Base-by-base conservation (phyloP, 768 basidiomycete species). In the Tricholoma furcatifolium region DNA sequence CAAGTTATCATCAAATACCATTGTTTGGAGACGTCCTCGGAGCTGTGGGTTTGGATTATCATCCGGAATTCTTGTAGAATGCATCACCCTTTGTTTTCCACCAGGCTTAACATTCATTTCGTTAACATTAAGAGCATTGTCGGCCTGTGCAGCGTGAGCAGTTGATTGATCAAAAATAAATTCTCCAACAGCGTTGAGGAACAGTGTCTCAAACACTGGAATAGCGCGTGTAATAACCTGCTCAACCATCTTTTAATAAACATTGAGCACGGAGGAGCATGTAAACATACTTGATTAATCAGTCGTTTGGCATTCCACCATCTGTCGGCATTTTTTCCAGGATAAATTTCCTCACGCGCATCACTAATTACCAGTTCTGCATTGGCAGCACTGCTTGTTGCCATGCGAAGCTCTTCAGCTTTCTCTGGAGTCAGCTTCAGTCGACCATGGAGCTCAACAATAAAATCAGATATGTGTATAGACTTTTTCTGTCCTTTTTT, bases 231-330 rank as follows among this genome's bases (percentile, higher is more conserved):
- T 43, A 17, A 50, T 31, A 6, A 50, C 49, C 49, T 43, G 35
- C 7, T 5, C 27, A 42, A 42, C 14, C 17, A 34, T 41, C 6
- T 18, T 15, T 15, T 34, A 20, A 18, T 32, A 18, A 3, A 17
- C 9, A 15, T 59, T 51, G 17, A 56, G 47, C 18, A 59, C 36
- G 11, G 34, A 44, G 18, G 21, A 42, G n/a, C n/a, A n/a, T n/a
- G 7, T 20, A n/a, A 5, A 34, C 32, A 35, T 31, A 59, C 43
- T 56, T 61, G 58, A n/a, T 54, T 48, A 18, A 59, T 63, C 1
- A 66, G 43, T 48, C 61, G 44, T 24, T 60, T 40, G 43, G 55
- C 52, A 47, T 62, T 58, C 60, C 60, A 63, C 55, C 56, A 63
- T 9, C 55, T 49, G 55, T 63, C 50, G 3, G 52, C 48, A 47